phyloP scores from a whole-genome alignment of 2,329 filamentous ascomycete species.

The Byssoonygena ceratinophila region DNA sequence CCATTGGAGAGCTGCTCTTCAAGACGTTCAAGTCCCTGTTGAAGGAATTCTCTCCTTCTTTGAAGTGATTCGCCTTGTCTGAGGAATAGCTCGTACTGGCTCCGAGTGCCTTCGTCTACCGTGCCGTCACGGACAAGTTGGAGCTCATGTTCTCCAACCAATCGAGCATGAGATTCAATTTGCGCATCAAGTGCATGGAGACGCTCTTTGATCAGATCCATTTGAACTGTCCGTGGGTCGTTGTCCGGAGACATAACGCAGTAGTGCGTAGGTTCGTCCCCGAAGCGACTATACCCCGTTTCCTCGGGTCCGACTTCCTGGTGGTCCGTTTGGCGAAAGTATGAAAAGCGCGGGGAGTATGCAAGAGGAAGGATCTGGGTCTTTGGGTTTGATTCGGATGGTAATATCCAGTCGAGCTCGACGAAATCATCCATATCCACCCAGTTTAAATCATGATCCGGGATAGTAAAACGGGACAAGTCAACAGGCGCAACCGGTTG shows the following conservation, averaged over 20 bases:
- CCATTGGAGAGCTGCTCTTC: conserved; percentile 38
- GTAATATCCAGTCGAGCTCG: conserved; percentile 90
- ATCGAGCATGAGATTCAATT: conserved; percentile 60
- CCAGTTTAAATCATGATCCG: conserved; percentile 91
- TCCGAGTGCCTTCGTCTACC: conserved; percentile 36
- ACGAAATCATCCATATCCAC: conserved; percentile 99
- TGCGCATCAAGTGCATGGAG: conserved; percentile 69
- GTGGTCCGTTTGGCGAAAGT: conserved; percentile 94
- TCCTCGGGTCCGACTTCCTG: conserved; percentile 62
- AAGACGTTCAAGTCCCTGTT: conserved; percentile 48
- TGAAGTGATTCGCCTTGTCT: conserved; percentile 48
- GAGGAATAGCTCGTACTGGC: conserved; percentile 42
- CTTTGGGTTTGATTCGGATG: conserved; percentile 77
- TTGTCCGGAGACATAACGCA: conserved; percentile 90
- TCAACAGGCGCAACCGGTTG: conserved; percentile 45
- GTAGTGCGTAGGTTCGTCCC: conserved; percentile 82
- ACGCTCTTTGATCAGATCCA: conserved; percentile 69
- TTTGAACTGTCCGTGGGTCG: conserved; percentile 80
- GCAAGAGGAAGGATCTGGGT: conserved; percentile 90
- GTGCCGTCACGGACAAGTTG: conserved; percentile 46
- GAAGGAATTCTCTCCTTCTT: conserved; percentile 50
- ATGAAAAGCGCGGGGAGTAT: conserved; percentile 89
- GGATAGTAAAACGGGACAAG: conserved; percentile 84
- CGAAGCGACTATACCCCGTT: conserved; percentile 77
- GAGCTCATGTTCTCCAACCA: conserved; percentile 65